These are phyloP conservation scores for Corrigiola litoralis DNA, from an alignment of 179 eudicot species.

Conservation along the genomic window DNA sequence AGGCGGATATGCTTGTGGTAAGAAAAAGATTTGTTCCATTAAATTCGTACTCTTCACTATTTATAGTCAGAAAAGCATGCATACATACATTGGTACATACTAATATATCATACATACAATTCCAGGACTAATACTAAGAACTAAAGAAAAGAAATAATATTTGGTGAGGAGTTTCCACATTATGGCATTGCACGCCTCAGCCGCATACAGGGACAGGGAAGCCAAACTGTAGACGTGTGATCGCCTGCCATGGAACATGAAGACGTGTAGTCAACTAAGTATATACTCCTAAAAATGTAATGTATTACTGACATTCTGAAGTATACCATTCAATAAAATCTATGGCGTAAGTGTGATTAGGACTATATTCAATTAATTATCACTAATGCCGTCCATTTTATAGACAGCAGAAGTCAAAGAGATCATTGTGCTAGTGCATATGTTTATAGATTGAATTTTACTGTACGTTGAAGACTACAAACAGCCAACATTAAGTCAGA, in stretches of 20 bases:
- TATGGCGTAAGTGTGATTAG: too few relatives aligned
- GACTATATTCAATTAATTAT: too few relatives aligned
- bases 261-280: conserved; percentile 24
- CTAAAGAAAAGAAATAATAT: not conserved
- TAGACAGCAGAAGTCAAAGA: too few relatives aligned
- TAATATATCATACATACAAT: too few relatives aligned
- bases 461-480: too few relatives aligned
- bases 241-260: not conserved
- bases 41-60: conserved; percentile 15
- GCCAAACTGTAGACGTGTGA: conserved; percentile 2
- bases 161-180: not conserved
- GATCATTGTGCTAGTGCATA: too few relatives aligned
- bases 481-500: too few relatives aligned
- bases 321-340: not conserved
- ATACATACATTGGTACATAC: too few relatives aligned
- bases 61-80: conserved; percentile 6
- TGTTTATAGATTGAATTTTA: too few relatives aligned
- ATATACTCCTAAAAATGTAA: too few relatives aligned
- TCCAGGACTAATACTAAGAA: too few relatives aligned
- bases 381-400: too few relatives aligned
- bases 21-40: conserved; percentile 9
- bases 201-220: not conserved
- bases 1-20: conserved; percentile 12
- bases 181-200: not conserved
- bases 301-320: not conserved